Conservation (phyloP, 345 rosid species). For the Dovyalis caffra region DNA sequence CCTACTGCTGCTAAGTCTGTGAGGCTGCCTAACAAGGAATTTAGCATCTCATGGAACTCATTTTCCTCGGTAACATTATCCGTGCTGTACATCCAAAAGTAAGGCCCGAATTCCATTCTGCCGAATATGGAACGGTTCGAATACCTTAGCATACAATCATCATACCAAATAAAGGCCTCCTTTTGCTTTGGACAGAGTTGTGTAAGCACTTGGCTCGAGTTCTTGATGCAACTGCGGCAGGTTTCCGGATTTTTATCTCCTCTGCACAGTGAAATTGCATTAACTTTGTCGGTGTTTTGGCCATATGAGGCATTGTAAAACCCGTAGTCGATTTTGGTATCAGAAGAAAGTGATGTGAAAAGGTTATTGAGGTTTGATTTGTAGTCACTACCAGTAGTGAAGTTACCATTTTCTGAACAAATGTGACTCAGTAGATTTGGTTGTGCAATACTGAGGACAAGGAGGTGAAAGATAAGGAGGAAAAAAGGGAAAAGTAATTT, state of each 20-base stretch:
- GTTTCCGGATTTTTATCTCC: conserved; percentile 35
- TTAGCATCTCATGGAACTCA: conserved; percentile 15
- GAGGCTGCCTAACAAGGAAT: conserved; percentile 12
- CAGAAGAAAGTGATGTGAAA: conserved; percentile 11
- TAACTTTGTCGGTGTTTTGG: conserved; percentile 24
- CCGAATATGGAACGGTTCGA: conserved; percentile 9
- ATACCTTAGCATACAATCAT: conserved; percentile 27
- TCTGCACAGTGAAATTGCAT: conserved; percentile 39
- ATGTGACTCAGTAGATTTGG: background rate
- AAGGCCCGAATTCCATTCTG: background rate
- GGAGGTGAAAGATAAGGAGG: background rate
- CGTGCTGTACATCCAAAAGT: too few relatives aligned
- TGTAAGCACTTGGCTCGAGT: conserved; percentile 21
- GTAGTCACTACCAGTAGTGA: conserved; percentile 23
- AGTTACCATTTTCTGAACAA: background rate
- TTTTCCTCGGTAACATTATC: conserved; percentile 10
- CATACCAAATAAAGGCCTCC: conserved; percentile 38
- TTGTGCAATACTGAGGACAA: background rate
- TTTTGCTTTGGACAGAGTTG: conserved; percentile 20
- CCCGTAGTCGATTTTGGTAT: background rate
- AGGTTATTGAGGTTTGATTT: conserved; percentile 9
- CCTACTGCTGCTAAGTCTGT: conserved; percentile 21
- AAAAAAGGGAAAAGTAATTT: background rate
- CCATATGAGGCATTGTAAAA: background rate
- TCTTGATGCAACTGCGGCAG: conserved; percentile 35